phyloP scores from a whole-genome alignment of 2,329 filamentous ascomycete genomes.

The Dichotomopilus funicola region DNA sequence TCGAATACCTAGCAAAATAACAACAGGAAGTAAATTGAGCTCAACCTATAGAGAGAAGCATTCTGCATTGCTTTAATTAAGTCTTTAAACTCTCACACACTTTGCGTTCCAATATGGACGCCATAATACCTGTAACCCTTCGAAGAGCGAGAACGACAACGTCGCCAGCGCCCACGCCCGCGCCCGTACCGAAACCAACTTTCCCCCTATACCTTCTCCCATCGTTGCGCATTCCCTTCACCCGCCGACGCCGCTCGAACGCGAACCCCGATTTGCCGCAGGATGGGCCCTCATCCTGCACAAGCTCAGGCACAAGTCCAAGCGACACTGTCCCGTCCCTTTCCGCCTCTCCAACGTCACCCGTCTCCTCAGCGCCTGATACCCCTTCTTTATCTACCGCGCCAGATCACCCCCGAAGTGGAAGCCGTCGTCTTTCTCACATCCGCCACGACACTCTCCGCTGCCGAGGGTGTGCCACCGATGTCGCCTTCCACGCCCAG shows the following conservation, averaged over 20 bases:
- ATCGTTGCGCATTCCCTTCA: slow-evolving; percentile 21
- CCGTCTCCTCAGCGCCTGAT: slow-evolving; percentile 6
- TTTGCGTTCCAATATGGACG: slow-evolving; percentile 13
- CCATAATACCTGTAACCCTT: slow-evolving; percentile 9
- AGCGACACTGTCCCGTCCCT: slow-evolving; percentile 15
- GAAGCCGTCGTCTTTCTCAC: slow-evolving; percentile 33
- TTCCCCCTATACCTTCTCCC: slow-evolving; percentile 27
- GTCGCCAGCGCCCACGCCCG: not conserved
- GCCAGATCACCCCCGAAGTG: no score
- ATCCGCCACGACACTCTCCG: slow-evolving; percentile 49
- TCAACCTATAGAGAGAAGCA: no score
- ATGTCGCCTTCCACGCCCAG: slow-evolving; percentile 55
- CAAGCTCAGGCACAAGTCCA: not conserved
- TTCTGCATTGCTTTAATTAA: no score
- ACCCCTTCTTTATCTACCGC: not conserved
- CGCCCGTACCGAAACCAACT: slow-evolving; percentile 1
- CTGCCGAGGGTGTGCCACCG: slow-evolving; percentile 51
- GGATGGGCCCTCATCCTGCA: no score
- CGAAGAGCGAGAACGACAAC: not conserved
- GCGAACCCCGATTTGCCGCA: no score
- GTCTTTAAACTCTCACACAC: no score
- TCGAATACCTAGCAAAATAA: not conserved
- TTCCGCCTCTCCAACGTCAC: slow-evolving; percentile 17
- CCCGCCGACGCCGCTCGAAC: slow-evolving; percentile 12
- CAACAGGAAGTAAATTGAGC: not conserved